Percentiles rank a stretch among this genome's conserved stretches.
Evolutionary conservation across 202 grass and related monocot species (phyloP).

Genomic region (Miscanthus sacchariflorus): DNA sequence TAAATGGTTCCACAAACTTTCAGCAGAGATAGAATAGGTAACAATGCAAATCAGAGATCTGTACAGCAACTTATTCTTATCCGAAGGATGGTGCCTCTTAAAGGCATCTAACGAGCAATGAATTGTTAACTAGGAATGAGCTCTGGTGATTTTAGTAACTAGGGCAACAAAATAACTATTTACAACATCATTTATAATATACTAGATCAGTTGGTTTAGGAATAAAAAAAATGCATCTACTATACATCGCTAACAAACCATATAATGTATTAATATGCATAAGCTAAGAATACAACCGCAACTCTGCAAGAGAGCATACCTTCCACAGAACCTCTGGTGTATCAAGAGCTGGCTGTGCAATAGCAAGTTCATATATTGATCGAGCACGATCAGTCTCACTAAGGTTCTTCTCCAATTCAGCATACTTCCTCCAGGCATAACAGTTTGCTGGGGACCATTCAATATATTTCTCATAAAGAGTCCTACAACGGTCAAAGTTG

Average conservation of each 20-base stretch:
- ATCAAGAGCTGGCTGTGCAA: constrained; percentile 87
- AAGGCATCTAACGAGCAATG: background rate
- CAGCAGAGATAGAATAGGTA: background rate
- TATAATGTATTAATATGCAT: background rate
- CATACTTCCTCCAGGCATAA: constrained; percentile 95
- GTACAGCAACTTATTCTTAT: background rate
- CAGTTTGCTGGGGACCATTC: constrained; percentile 86
- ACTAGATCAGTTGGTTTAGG: background rate
- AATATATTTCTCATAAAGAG: constrained; percentile 87
- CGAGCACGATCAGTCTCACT: constrained; percentile 87
- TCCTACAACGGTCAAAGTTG: constrained; percentile 79
- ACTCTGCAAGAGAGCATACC: constrained; percentile 42
- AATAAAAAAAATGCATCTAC: background rate
- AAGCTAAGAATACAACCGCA: background rate
- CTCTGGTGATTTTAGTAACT: background rate
- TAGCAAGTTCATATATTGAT: constrained; percentile 89
- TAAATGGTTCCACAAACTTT: background rate
- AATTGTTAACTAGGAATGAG: constrained; percentile 8
- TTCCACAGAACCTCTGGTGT: constrained; percentile 96
- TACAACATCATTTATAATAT: background rate
- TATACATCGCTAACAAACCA: background rate
- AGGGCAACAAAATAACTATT: background rate
- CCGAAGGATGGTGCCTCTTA: background rate
- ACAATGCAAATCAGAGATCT: background rate
- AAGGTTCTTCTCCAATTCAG: constrained; percentile 82